These are phyloP conservation scores for Circinella minor DNA, from an alignment of 371 early-diverging fungal species.

Conservation along the genomic window DNA sequence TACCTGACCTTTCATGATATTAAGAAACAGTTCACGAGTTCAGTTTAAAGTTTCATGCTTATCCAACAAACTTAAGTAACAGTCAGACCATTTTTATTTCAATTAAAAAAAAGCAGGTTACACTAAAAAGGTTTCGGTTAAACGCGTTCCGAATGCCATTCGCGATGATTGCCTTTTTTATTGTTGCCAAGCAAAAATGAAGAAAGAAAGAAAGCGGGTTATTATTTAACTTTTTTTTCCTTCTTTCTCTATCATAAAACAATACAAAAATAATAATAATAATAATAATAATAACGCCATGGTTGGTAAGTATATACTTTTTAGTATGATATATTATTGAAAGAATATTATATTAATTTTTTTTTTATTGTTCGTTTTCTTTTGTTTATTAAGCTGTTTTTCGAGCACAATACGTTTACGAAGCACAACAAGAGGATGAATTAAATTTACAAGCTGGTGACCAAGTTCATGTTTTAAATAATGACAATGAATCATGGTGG, in stretches of 20 bases:
- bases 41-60: neutral
- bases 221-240: neutral
- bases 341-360: too few relatives aligned
- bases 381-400: constrained; percentile 1
- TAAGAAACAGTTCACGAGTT: neutral
- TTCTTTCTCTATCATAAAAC: too few relatives aligned
- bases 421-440: constrained; percentile 60
- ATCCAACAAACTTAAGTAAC: neutral
- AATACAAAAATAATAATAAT: neutral
- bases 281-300: neutral
- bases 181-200: constrained; percentile 1
- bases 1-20: too few relatives aligned
- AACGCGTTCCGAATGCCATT: neutral
- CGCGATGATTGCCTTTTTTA: neutral
- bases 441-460: constrained; percentile 62
- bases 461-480: constrained; percentile 51
- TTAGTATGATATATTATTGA: neutral
- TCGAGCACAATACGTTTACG: constrained; percentile 38
- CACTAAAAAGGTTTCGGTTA: neutral
- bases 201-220: neutral
- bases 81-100: too few relatives aligned
- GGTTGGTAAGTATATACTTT: neutral
- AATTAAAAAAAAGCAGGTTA: neutral
- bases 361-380: neutral
- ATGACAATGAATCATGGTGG: constrained; percentile 66